Conservation (phyloP, 805 yeast genomes). For the Saccharomycopsis babjevae region DNA sequence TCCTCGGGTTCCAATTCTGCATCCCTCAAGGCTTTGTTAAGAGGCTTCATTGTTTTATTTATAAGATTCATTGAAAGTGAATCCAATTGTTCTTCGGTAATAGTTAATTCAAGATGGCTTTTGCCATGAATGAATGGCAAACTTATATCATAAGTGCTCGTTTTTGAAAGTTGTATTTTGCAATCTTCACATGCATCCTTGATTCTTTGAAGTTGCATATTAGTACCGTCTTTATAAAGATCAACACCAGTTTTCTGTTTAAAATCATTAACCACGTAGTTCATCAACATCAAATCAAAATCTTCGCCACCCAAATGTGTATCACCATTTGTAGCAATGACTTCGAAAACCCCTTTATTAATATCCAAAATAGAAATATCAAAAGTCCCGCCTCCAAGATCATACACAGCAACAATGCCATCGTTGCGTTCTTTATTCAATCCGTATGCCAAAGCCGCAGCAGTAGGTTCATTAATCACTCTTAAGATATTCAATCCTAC, state of each 20-base stretch:
- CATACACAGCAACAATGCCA: constrained; percentile 44
- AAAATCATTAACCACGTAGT: constrained; percentile 48
- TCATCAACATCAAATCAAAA: constrained; percentile 57
- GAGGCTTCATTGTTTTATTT: constrained; percentile 60
- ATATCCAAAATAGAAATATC: constrained; percentile 72
- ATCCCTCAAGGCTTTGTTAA: constrained; percentile 63
- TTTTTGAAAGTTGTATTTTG: constrained; percentile 66
- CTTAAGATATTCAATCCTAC: constrained; percentile 70
- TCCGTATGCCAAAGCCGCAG: constrained; percentile 79
- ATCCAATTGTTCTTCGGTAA: constrained; percentile 64
- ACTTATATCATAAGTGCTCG: constrained; percentile 48
- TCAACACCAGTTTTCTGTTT: constrained; percentile 45
- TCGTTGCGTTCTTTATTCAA: constrained; percentile 35
- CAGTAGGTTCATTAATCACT: constrained; percentile 78
- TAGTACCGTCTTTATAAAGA: constrained; percentile 35
- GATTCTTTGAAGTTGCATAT: constrained; percentile 59
- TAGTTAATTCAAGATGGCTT: constrained; percentile 45
- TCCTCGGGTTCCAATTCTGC: constrained; percentile 58
- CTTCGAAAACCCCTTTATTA: constrained; percentile 75
- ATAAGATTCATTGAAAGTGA: constrained; percentile 55
- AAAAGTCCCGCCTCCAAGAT: constrained; percentile 80
- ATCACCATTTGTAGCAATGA: constrained; percentile 74
- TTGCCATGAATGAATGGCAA: constrained; percentile 60
- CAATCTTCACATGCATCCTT: constrained; percentile 72
- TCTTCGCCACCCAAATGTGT: constrained; percentile 85